Percentiles rank a stretch among this genome's conserved stretches.
These are phyloP conservation scores for Saitoella complicata DNA, from an alignment of 805 yeast species.

Conservation along the genomic window DNA sequence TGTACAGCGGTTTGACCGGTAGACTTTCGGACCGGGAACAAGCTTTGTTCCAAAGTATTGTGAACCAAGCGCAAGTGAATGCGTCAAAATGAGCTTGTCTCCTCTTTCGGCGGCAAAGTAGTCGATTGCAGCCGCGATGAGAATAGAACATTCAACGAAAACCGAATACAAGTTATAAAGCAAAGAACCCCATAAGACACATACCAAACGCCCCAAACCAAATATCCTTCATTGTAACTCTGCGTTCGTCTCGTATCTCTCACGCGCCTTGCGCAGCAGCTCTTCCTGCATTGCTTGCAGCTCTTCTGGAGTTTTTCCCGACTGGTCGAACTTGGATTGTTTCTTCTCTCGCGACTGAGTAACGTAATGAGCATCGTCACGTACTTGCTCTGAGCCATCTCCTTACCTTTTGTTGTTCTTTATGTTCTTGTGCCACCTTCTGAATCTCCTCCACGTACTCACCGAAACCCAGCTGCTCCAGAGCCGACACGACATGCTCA, in stretches of 20 bases:
- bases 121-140: too few relatives aligned
- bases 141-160: too few relatives aligned
- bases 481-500: constrained; percentile 84
- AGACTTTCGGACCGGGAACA: too few relatives aligned
- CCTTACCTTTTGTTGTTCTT: constrained; percentile 56
- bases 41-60: too few relatives aligned
- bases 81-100: too few relatives aligned
- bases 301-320: constrained; percentile 87
- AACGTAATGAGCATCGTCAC: background rate
- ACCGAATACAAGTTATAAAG: too few relatives aligned
- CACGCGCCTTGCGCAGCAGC: constrained; percentile 63
- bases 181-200: too few relatives aligned
- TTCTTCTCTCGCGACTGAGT: constrained; percentile 56
- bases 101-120: too few relatives aligned
- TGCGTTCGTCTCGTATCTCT: constrained; percentile 33
- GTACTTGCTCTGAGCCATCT: background rate
- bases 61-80: too few relatives aligned
- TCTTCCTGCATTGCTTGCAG: constrained; percentile 83
- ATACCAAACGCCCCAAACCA: too few relatives aligned
- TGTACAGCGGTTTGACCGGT: too few relatives aligned
- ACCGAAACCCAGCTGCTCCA: constrained; percentile 70
- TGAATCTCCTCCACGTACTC: constrained; percentile 73
- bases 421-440: constrained; percentile 68
- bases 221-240: background rate
- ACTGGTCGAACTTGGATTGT: constrained; percentile 81